These are phyloP conservation scores for Lantana camara DNA, from an alignment of 257 asterid genomes.

Conservation along the genomic window DNA sequence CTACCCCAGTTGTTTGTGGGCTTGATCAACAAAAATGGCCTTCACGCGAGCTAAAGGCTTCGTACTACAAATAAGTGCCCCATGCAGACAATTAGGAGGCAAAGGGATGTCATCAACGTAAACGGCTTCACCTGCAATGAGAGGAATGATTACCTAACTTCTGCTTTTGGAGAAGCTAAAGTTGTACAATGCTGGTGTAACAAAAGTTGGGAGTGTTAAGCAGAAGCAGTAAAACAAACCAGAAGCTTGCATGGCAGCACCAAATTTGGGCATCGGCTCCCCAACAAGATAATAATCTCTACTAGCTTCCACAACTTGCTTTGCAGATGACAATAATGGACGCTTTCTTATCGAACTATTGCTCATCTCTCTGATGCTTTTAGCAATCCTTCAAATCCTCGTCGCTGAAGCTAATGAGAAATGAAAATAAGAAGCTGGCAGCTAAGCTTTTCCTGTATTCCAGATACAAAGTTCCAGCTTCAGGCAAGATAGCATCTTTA, in stretches of 20 bases:
- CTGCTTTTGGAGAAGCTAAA: too few species aligned
- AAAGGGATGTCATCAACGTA: constrained; percentile 78
- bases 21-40: constrained; percentile 38
- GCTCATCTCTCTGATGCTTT: constrained; percentile 16
- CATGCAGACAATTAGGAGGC: constrained; percentile 66
- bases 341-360: constrained; percentile 20
- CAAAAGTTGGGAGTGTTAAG: too few species aligned
- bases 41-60: constrained; percentile 60
- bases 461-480: constrained; percentile 52
- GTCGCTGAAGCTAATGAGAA: constrained; percentile 42
- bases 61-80: constrained; percentile 63
- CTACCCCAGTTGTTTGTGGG: constrained; percentile 34
- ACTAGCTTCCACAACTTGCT: constrained; percentile 50
- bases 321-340: constrained; percentile 51
- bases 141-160: neutral
- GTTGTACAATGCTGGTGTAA: too few species aligned
- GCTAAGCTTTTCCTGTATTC: constrained; percentile 66
- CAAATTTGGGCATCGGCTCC: constrained; percentile 55
- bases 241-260: constrained; percentile 71
- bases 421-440: constrained; percentile 53
- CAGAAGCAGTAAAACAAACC: constrained; percentile 38
- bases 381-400: constrained; percentile 24
- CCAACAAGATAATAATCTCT: constrained; percentile 70
- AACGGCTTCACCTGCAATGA: constrained; percentile 67
- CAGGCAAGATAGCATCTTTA: constrained; percentile 50